phyloP scores from a whole-genome alignment of 164 flowering plant species.

The Dillenia turbinata region DNA sequence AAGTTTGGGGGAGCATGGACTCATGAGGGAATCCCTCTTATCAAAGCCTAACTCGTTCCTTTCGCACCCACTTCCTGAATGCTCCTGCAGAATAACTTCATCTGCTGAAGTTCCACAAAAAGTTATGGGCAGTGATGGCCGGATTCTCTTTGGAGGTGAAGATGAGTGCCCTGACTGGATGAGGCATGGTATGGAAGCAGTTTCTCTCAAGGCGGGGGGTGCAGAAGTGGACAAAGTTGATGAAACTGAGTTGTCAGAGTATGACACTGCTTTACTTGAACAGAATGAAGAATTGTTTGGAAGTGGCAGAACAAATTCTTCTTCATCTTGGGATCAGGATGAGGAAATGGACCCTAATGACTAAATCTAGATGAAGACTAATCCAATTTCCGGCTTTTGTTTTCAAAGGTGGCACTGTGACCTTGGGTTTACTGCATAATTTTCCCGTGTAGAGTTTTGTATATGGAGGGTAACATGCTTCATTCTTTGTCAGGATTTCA shows the following conservation, averaged over 20 bases:
- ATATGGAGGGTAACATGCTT: too few species aligned
- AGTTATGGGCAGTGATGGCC: conserved; percentile 29
- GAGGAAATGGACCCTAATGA: conserved; percentile 92
- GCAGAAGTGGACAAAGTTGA: conserved; percentile 25
- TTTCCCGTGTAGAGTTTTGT: too few species aligned
- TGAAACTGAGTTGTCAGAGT: conserved; percentile 41
- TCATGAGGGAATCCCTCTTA: conserved; percentile 42
- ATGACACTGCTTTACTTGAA: conserved; percentile 43
- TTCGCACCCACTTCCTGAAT: conserved; percentile 92
- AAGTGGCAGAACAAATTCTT: conserved; percentile 16
- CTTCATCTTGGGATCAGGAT: conserved; percentile 45
- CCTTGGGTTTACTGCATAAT: too few species aligned
- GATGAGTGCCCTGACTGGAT: conserved; percentile 89
- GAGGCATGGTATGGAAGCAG: conserved; percentile 34
- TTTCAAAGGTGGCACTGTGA: too few species aligned
- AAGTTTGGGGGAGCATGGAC: conserved; percentile 71
- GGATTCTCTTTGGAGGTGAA: conserved; percentile 52
- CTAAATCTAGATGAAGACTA: conserved; percentile 18
- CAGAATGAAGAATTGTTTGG: conserved; percentile 33
- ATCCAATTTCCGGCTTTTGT: too few species aligned
- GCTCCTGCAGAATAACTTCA: conserved; percentile 63
- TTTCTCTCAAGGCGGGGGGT: conserved; percentile 15
- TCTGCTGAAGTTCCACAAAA: conserved; percentile 23
- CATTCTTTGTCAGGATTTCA: too few species aligned
- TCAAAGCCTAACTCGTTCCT: conserved; percentile 69